A percentile compares a stretch with the other conserved stretches of the same genome.
These are phyloP conservation scores for Phytopythium mirpurense DNA, from an alignment of 352 stramenopile genomes.

Conservation along the genomic window DNA sequence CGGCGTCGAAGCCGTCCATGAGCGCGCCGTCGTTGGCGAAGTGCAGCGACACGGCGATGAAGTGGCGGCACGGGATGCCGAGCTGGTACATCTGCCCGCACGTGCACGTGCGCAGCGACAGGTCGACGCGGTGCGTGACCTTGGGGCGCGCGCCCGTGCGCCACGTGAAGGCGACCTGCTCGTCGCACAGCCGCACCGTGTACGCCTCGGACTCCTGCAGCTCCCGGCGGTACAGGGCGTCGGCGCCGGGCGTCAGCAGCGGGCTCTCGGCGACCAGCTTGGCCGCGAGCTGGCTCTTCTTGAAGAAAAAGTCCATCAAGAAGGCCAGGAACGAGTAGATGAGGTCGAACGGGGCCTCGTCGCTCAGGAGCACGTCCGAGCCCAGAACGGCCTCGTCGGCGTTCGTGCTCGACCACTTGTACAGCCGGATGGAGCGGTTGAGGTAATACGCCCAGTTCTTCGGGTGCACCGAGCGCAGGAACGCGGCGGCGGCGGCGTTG, in stretches of 20 bases:
- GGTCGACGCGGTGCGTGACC: conserved; percentile 58
- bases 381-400: conserved; percentile 49
- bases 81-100: conserved; percentile 70
- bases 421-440: conserved; percentile 56
- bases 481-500: conserved; percentile 44
- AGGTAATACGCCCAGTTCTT: conserved; percentile 65
- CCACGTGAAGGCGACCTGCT: conserved; percentile 70
- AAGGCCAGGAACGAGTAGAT: conserved; percentile 77
- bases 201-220: conserved; percentile 50
- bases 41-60: conserved; percentile 58
- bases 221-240: conserved; percentile 61
- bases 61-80: conserved; percentile 72
- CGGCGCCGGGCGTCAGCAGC: conserved; percentile 52
- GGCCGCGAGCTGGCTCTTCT: conserved; percentile 62
- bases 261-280: conserved; percentile 41
- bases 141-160: conserved; percentile 61
- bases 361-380: conserved; percentile 52
- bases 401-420: conserved; percentile 62
- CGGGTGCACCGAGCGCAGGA: conserved; percentile 52
- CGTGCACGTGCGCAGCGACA: conserved; percentile 54
- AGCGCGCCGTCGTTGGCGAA: conserved; percentile 53
- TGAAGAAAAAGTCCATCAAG: conserved; percentile 70
- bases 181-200: conserved; percentile 58
- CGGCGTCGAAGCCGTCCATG: conserved; percentile 54
- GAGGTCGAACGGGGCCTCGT: conserved; percentile 77